These are phyloP conservation scores for Camillea tinctor DNA, from an alignment of 2,329 filamentous ascomycete genomes.

Conservation along the genomic window DNA sequence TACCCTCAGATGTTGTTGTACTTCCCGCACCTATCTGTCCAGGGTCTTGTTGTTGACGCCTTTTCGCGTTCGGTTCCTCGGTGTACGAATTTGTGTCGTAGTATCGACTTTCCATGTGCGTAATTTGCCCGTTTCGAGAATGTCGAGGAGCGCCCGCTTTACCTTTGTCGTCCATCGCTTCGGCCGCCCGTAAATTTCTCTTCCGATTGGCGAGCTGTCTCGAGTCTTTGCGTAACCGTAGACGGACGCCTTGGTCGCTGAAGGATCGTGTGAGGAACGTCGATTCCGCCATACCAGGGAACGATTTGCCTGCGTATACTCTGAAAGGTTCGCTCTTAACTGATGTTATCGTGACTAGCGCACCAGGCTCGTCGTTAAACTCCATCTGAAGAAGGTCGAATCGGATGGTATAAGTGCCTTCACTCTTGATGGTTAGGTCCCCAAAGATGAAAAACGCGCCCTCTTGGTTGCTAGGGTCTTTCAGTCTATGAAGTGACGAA, in stretches of 20 bases:
- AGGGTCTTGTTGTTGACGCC: slow-evolving; percentile 24
- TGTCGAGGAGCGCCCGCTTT: slow-evolving; percentile 5
- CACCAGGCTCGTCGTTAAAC: slow-evolving; percentile 20
- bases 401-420: slow-evolving; percentile 69
- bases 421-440: slow-evolving; percentile 75
- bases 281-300: slow-evolving; percentile 77
- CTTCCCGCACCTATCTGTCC: slow-evolving; percentile 21
- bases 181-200: slow-evolving; percentile 34
- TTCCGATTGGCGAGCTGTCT: slow-evolving; percentile 54
- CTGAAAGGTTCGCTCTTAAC: slow-evolving; percentile 58
- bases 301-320: slow-evolving; percentile 65
- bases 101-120: slow-evolving; percentile 24
- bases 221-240: slow-evolving; percentile 81
- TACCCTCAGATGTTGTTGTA: slow-evolving; percentile 24
- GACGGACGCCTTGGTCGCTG: slow-evolving; percentile 80
- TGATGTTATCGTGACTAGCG: slow-evolving; percentile 29
- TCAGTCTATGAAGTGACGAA: slow-evolving; percentile 79
- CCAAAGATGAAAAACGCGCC: slow-evolving; percentile 90
- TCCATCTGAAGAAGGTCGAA: slow-evolving; percentile 77
- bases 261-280: slow-evolving; percentile 79
- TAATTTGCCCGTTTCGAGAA: slow-evolving; percentile 24
- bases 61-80: slow-evolving; percentile 25
- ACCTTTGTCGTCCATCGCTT: slow-evolving; percentile 23
- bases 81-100: slow-evolving; percentile 26
- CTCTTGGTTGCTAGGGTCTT: slow-evolving; percentile 74